Evolutionary conservation across 768 basidiomycete species (phyloP), one percentile per base, ranked within the genome.

Genomic region (Daedaleopsis nitida): DNA sequence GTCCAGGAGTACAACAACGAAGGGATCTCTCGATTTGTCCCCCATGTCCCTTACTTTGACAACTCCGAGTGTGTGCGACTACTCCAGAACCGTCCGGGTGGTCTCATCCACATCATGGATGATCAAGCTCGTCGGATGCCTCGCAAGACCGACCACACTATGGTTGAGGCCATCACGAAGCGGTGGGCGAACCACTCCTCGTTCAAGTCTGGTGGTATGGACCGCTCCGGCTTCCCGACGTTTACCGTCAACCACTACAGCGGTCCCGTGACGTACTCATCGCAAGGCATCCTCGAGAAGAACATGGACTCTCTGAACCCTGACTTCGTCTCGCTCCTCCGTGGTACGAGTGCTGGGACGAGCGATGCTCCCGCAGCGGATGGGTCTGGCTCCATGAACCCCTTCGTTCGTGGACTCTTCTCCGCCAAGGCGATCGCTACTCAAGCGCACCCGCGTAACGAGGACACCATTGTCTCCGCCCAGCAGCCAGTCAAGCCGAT

Each of bases 31-130:
- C 81, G 80, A 1, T 81, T 85, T 56, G 83, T 91, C 2, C 91
- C 91, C 0, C 77, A 84, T 34, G 77, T 92, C 0, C 83, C 88
- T 0, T 96, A 90, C 78, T 93, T 93, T 72, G 93, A 96, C 76
- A 98, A 98, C 73, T 73, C 88, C 11, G 96, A 98, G 71, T 94
- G 92, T 66, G 75, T 98, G 34, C 85, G 93, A 9, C 79, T 99
- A 34, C 76, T 98, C 44, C 89, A 94, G 70, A 89, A 93, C 70
- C 80, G 80, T 57, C 94, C 92, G 1, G 96, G 95, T 11, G 97
- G 97, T 1, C 79, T 99, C 35, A 87, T 98, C 55, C 94, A 96
- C 69, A 98, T 98, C 74, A 93, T 98, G 90, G 96, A 98, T 70
- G 96, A 98, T 70, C 95, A 97, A 74, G 91, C 95, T 1, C 83